Evolutionary conservation across 1,139 yeast genomes (phyloP), one percentile per base, ranked within the genome.

Genomic region (Sugiyamaella grinbergsii): DNA sequence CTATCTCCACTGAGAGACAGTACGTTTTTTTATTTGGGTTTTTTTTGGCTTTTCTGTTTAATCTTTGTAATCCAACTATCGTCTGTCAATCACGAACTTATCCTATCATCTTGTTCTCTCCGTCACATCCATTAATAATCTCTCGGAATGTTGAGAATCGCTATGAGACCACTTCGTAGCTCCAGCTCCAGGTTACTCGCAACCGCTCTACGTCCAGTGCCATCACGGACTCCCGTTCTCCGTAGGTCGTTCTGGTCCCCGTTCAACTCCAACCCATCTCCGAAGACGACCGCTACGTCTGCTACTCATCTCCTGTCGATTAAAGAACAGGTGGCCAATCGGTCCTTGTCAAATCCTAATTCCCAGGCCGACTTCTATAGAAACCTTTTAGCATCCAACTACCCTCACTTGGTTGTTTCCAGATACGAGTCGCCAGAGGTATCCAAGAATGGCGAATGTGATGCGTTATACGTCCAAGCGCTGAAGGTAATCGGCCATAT

Each of bases 341-440:
- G 76, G 53, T 85, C 85, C 52, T 68, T 87, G 47, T 71, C 75
- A 42, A 85, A 87, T 66, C 77, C 97, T 1, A 71, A 64, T 4
- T 76, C 80, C 7, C 98, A 93, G 69, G 90, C 94, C 1, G 84
- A 81, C 53, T 91, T 93, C 62, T 93, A 93, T 72, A 78, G 78
- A 57, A 76, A 81, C 19, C 72, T 91, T 49, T 68, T 93, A 59
- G 80, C 80, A 51, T 79, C 91, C 47, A 85, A 86, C 69, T 91
- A 90, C 65, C 98, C 98, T 8, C 96, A 90, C 59, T 83, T 93
- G 51, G 96, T 93, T 5, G 90, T 90, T 6, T 85, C 94, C 52
- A 79, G 99, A 54, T 94, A 80, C 68, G 98, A 93, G 67, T 84
- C 95, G 4, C 85, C 94, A 0, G 96, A 96, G 6, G 88, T 93